Base-by-base conservation (phyloP, 2,329 filamentous ascomycete genomes). In the Aspergillus pseudoglaucus region DNA sequence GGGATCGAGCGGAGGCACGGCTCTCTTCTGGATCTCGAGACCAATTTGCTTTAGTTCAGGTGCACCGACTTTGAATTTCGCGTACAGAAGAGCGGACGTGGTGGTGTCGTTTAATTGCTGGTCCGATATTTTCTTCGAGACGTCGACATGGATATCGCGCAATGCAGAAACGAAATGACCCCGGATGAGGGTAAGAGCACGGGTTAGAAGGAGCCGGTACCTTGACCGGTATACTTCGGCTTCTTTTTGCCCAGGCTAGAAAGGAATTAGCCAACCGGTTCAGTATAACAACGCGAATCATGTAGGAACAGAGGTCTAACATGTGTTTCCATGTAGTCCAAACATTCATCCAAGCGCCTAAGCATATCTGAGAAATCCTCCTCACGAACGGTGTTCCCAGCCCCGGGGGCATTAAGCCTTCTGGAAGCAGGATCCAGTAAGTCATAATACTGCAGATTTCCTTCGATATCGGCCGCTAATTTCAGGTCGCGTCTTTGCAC, bases 381-480 rank as follows among this genome's bases (percentile, higher is more conserved):
- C 48, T 85, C 85, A 41, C 90, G 86, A 14, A 96, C 90, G 47
- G 95, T 77, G 48, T 85, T 89, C 43, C 88, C 84, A 17, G 91
- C 90, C 1, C 90, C 90, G 0, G 93, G 90, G 0, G 90, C 90
- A 73, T 97, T 97, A 49, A 98, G 80, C 12, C 90, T 81, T 47
- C 90, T 81, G 0, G 90, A 95, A 51, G 91, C 90, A 42, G 85
- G 90, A 54, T 98, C 93, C 5, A 98, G 78, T 63, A 95, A 96
- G 17, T 87, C 82, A 67, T 98, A 98, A 69, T 95, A 96, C 62
- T 90, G 84, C n/a, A 96, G 75, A 58, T 96, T 94, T 20, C 88
- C 87, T 22, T 88, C 85, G 48, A 98, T 85, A 49, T 90, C 85
- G 56, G 94, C 82, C 2, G 90, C 89, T 38, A 98, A 78, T 55